phyloP scores from a whole-genome alignment of 371 early-diverging fungal species.

The Neoconidiobolus thromboides region DNA sequence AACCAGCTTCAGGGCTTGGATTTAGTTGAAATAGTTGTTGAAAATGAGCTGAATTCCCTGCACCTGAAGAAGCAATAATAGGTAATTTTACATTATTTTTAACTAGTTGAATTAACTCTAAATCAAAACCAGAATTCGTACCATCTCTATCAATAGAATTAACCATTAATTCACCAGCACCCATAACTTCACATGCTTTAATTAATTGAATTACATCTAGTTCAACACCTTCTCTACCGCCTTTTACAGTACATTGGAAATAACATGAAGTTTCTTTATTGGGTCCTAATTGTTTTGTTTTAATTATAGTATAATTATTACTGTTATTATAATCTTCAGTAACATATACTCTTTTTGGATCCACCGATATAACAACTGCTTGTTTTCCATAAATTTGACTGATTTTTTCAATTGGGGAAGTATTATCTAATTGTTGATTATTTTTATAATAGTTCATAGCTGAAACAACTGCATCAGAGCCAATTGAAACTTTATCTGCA shows the following conservation, averaged over 20 bases:
- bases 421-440: constrained; percentile 27
- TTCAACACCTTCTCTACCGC: constrained; percentile 88
- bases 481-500: constrained; percentile 96
- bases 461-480: constrained; percentile 93
- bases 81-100: constrained; percentile 66
- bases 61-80: constrained; percentile 92
- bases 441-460: constrained; percentile 59
- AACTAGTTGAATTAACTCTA: constrained; percentile 58
- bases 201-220: constrained; percentile 82
- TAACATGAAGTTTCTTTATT: constrained; percentile 86
- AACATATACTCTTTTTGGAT: constrained; percentile 88
- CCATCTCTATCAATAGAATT: constrained; percentile 97
- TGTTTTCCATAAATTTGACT: constrained; percentile 82
- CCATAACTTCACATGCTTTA: constrained; percentile 66
- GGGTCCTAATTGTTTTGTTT: constrained; percentile 57
- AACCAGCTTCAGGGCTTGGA: constrained; percentile 79
- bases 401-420: constrained; percentile 81
- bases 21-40: constrained; percentile 52
- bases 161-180: constrained; percentile 89
- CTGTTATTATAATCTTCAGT: constrained; percentile 7
- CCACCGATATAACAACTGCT: constrained; percentile 95
- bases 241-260: constrained; percentile 96
- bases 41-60: constrained; percentile 75
- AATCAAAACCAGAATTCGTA: constrained; percentile 87
- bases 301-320: constrained; percentile 40